Evolutionary conservation across 805 yeast species (phyloP).

Genomic region (Blastobotrys peoriensis): DNA sequence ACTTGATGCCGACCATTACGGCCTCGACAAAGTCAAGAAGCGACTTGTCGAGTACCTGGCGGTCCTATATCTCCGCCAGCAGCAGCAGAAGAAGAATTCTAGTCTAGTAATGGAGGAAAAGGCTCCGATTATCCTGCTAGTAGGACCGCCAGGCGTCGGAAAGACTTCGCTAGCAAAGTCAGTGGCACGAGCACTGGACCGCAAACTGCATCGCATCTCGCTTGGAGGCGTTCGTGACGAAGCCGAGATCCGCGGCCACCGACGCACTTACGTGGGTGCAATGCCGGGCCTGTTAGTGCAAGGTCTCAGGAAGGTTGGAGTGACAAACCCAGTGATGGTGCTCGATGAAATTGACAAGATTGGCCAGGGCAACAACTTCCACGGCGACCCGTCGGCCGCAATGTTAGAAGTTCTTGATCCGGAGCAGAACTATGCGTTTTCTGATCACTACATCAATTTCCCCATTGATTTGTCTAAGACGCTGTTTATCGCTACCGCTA

Average conservation of each 20-base stretch:
- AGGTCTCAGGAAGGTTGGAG: slow-evolving; percentile 66
- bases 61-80: slow-evolving; percentile 53
- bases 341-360: slow-evolving; percentile 84
- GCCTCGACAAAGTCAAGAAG: slow-evolving; percentile 65
- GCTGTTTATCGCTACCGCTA: slow-evolving; percentile 80
- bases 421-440: slow-evolving; percentile 71
- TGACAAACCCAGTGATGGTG: slow-evolving; percentile 77
- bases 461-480: slow-evolving; percentile 80
- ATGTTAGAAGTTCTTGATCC: slow-evolving; percentile 84
- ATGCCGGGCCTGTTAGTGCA: slow-evolving; percentile 82
- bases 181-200: slow-evolving; percentile 64
- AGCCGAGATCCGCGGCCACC: slow-evolving; percentile 83
- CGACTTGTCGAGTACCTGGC: slow-evolving; percentile 75
- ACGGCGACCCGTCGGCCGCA: slow-evolving; percentile 90
- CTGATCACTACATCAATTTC: slow-evolving; percentile 79
- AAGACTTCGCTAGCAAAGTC: slow-evolving; percentile 83
- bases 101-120: slow-evolving; percentile 19
- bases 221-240: slow-evolving; percentile 87
- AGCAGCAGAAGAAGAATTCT: slow-evolving; percentile 9
- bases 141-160: slow-evolving; percentile 95
- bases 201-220: slow-evolving; percentile 73
- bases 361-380: slow-evolving; percentile 46
- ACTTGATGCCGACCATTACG: slow-evolving; percentile 73
- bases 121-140: slow-evolving; percentile 73
- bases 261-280: slow-evolving; percentile 88